Conservation (phyloP, 108 stramenopile genomes). For the Schizochytrium sp. region DNA sequence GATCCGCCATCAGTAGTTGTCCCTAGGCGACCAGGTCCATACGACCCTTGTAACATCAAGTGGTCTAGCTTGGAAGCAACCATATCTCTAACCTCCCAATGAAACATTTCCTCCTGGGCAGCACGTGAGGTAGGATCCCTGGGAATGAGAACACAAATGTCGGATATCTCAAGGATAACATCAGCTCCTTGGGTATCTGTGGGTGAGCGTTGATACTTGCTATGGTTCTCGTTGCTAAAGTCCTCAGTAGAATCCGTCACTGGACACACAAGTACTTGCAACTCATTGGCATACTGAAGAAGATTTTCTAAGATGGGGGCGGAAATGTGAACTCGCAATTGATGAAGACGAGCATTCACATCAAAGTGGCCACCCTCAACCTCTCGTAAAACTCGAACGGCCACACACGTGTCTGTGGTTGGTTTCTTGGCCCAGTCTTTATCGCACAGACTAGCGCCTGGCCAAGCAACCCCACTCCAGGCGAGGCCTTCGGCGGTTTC, state of each 20-base stretch:
- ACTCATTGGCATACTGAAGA: not conserved
- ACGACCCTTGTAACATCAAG: not conserved
- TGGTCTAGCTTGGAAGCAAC: not conserved
- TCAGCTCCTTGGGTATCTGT: not conserved
- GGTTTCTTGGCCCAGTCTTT: not conserved
- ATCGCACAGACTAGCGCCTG: not conserved
- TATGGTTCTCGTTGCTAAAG: too few relatives aligned
- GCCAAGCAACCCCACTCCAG: not conserved
- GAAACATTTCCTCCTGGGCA: not conserved
- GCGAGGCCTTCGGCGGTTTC: not conserved
- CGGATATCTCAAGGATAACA: not conserved
- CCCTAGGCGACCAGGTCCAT: not conserved
- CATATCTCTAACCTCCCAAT: not conserved
- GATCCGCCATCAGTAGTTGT: conserved; percentile 24
- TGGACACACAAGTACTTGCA: not conserved
- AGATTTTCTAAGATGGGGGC: not conserved
- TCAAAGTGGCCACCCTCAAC: not conserved
- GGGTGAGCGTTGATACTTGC: too few relatives aligned
- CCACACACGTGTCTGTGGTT: too few relatives aligned
- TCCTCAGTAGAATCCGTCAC: too few relatives aligned
- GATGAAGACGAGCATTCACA: not conserved
- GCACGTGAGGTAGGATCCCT: not conserved
- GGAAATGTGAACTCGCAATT: not conserved
- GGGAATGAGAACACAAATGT: not conserved
- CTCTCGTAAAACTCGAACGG: not conserved